Conservation (phyloP, 78 protist genomes). For the Pelomyxa schiedti region DNA sequence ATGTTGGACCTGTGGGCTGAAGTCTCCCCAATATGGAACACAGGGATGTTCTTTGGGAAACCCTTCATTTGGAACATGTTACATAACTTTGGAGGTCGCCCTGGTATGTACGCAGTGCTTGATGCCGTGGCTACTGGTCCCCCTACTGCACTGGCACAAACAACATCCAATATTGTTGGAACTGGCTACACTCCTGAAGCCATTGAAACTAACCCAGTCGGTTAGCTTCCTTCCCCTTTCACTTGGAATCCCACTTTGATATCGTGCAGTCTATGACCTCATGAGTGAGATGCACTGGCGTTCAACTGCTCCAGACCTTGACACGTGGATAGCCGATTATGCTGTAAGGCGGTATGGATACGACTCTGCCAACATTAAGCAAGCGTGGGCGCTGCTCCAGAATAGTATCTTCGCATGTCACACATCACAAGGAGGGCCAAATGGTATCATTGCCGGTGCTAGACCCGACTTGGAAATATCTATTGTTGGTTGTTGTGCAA, state of each 20-base stretch:
- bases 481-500: no score
- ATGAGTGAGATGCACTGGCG: constrained; percentile 63
- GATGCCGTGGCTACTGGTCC: constrained; percentile 35
- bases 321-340: constrained; percentile 32
- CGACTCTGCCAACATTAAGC: no score
- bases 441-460: no score
- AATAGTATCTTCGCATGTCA: no score
- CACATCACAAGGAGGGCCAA: no score
- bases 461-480: no score
- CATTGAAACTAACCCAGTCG: constrained; percentile 47
- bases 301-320: constrained; percentile 10
- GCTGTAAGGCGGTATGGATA: constrained; percentile 43
- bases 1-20: constrained; percentile 67
- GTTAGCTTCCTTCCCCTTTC: no score
- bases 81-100: constrained; percentile 69
- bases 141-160: neutral
- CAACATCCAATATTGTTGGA: constrained; percentile 36
- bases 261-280: no score
- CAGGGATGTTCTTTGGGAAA: constrained; percentile 53
- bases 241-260: no score
- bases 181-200: constrained; percentile 72
- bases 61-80: constrained; percentile 65
- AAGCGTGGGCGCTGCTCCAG: no score
- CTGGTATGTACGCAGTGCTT: constrained; percentile 55
- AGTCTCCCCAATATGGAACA: constrained; percentile 46